Evolutionary conservation across 2,329 filamentous ascomycete species (phyloP).

Genomic region (Bimuria novae-zelandiae): DNA sequence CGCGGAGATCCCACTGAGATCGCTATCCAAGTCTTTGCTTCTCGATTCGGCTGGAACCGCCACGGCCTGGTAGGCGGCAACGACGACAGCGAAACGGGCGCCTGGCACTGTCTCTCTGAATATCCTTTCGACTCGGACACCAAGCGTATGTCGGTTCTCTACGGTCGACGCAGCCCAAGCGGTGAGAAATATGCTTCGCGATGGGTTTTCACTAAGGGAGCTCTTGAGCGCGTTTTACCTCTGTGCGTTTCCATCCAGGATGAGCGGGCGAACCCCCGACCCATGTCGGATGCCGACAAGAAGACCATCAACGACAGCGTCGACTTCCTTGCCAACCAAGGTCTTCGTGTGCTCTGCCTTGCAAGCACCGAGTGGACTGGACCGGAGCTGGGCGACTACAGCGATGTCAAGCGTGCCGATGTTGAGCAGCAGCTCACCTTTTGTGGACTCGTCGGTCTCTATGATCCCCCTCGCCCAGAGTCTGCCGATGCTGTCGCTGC

Average conservation of each 20-base stretch:
- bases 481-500: constrained; percentile 60
- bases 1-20: constrained; percentile 63
- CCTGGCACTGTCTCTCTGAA: constrained; percentile 57
- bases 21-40: constrained; percentile 73
- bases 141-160: constrained; percentile 74
- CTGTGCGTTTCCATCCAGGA: constrained; percentile 58
- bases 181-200: constrained; percentile 33
- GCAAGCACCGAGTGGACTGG: constrained; percentile 56
- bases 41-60: constrained; percentile 64
- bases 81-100: constrained; percentile 25
- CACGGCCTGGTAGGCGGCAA: constrained; percentile 49
- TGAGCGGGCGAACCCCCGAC: constrained; percentile 43
- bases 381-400: constrained; percentile 46
- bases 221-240: constrained; percentile 65
- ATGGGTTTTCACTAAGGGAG: constrained; percentile 64
- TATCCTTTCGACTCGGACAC: constrained; percentile 75
- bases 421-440: constrained; percentile 74
- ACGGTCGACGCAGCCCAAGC: constrained; percentile 47
- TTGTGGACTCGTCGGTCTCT: constrained; percentile 79
- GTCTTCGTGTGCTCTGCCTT: constrained; percentile 70
- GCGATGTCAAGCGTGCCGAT: constrained; percentile 59
- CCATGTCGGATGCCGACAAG: constrained; percentile 59
- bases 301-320: constrained; percentile 67
- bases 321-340: constrained; percentile 67
- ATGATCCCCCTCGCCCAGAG: constrained; percentile 82